Conservation (phyloP, 192 early-diverging fungal species). For the Gorgonomyces haynaldii region DNA sequence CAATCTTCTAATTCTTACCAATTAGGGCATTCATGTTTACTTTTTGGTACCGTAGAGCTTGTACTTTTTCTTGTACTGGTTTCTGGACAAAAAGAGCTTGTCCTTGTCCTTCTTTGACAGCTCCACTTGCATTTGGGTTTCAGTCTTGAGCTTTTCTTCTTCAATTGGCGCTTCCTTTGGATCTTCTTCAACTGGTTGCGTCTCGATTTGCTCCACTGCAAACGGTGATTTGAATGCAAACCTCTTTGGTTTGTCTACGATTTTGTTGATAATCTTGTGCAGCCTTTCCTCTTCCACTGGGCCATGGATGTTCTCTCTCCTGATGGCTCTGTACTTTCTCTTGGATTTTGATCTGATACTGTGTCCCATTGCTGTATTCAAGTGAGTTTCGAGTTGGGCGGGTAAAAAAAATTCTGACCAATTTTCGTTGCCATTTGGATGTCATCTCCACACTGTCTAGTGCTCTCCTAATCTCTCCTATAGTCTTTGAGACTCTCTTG, state of each 20-base stretch:
- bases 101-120: constrained; percentile 4
- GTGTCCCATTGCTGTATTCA: constrained; percentile 3
- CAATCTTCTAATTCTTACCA: too few relatives aligned
- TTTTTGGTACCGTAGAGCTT: constrained; percentile 4
- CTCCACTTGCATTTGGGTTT: constrained; percentile 1
- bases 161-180: neutral
- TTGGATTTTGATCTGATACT: neutral
- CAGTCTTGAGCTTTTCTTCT: neutral
- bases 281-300: constrained; percentile 11
- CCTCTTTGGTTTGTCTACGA: neutral
- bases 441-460: neutral
- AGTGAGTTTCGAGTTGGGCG: too few relatives aligned
- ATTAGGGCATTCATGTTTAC: too few relatives aligned
- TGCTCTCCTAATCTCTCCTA: neutral
- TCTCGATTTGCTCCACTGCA: constrained; percentile 1
- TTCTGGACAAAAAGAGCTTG: constrained; percentile 1
- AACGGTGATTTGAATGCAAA: neutral
- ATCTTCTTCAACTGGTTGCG: neutral
- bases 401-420: neutral
- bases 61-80: constrained; percentile 9
- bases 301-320: constrained; percentile 6
- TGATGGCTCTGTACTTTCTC: constrained; percentile 8
- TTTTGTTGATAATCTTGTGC: too few relatives aligned
- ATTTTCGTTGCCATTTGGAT: neutral
- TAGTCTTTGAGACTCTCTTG: neutral